Evolutionary conservation across 2,329 filamentous ascomycete genomes (phyloP).

Genomic region (Pseudogymnoascus sp.): DNA sequence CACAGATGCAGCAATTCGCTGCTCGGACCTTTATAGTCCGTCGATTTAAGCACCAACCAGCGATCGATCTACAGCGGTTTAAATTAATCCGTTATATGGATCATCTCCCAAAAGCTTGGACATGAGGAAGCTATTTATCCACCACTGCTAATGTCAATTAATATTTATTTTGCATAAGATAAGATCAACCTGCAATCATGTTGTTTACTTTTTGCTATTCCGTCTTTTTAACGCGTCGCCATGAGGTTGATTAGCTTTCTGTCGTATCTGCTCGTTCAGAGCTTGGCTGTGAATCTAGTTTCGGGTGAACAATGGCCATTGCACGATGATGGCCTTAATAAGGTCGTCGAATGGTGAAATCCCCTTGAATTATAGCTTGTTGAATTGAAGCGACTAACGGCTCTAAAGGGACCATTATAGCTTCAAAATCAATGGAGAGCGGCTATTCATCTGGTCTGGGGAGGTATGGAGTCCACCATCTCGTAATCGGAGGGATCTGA

Average conservation of each 20-base stretch:
- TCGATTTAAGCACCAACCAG: neutral
- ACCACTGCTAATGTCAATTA: conserved; percentile 2
- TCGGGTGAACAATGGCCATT: conserved; percentile 35
- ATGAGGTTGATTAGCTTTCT: neutral
- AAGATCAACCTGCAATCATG: neutral
- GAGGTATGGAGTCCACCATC: conserved; percentile 26
- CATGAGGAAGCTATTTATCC: conserved; percentile 5
- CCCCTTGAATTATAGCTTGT: neutral
- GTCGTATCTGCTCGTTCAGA: conserved; percentile 2
- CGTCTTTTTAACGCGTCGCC: neutral
- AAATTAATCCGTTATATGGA: conserved; percentile 9
- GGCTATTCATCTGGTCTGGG: conserved; percentile 45
- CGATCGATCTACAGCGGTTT: neutral
- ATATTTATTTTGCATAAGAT: conserved; percentile 2
- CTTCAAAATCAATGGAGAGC: conserved; percentile 43
- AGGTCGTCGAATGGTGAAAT: conserved; percentile 37
- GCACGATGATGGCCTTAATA: conserved; percentile 40
- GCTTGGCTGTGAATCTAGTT: neutral
- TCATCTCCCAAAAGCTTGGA: neutral
- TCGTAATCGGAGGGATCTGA: too few relatives aligned
- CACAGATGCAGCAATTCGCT: neutral
- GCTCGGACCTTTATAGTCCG: neutral
- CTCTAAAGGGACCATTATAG: conserved; percentile 42
- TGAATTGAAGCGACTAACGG: neutral
- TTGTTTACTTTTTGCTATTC: neutral